Evolutionary conservation across 495 filamentous ascomycete species (phyloP).

Genomic region (Aspergillus saccharolyticus): DNA sequence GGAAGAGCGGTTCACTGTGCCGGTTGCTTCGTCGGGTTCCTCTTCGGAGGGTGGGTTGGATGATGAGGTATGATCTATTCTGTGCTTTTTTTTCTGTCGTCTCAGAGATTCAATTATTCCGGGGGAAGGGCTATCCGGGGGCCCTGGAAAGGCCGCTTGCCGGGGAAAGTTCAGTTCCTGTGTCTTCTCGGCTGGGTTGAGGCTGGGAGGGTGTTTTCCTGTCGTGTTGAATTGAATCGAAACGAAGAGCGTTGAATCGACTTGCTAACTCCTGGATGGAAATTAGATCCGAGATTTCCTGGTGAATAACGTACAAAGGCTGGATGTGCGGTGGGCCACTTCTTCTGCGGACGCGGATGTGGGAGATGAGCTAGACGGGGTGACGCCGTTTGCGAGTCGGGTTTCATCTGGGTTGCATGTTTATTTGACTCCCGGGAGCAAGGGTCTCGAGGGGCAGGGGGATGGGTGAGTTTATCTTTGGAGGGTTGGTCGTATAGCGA

Average conservation of each 20-base stretch:
- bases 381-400: slow-evolving; percentile 67
- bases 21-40: not conserved
- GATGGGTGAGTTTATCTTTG: slow-evolving; percentile 27
- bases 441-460: slow-evolving; percentile 19
- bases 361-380: slow-evolving; percentile 62
- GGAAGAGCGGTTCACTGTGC: slow-evolving; percentile 70
- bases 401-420: slow-evolving; percentile 79
- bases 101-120: no score
- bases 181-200: no score
- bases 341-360: slow-evolving; percentile 49
- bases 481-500: not conserved
- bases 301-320: not conserved
- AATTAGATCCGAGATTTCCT: not conserved
- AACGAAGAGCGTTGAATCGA: no score
- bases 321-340: not conserved
- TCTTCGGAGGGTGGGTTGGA: slow-evolving; percentile 54
- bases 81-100: not conserved
- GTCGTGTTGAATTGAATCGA: no score
- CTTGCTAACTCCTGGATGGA: no score
- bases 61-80: slow-evolving; percentile 45
- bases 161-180: no score
- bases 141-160: no score
- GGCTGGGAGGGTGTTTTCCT: no score
- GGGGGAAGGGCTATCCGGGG: no score
- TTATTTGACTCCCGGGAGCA: slow-evolving; percentile 66